These are phyloP conservation scores for Eimeria zaria DNA, from an alignment of 169 alveolate genomes.

Conservation along the genomic window DNA sequence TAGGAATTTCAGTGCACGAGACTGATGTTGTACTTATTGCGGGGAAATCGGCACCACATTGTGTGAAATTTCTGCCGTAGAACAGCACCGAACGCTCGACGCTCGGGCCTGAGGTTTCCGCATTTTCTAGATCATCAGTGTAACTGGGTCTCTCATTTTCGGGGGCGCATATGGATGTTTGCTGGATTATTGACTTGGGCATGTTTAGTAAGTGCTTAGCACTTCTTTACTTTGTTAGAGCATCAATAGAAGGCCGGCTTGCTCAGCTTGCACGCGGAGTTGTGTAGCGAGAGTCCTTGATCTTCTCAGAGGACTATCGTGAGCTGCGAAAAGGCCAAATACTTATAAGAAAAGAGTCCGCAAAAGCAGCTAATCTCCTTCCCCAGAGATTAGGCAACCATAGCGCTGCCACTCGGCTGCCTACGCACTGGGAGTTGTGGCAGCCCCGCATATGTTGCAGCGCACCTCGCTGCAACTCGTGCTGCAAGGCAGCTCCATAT, in stretches of 20 bases:
- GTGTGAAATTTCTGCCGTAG: neutral
- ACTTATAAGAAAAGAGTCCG: too few species aligned
- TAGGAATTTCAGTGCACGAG: neutral
- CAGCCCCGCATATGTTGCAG: too few species aligned
- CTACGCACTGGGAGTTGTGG: too few species aligned
- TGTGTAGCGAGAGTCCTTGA: too few species aligned
- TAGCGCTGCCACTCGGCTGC: too few species aligned
- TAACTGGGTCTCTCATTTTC: neutral
- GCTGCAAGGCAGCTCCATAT: too few species aligned
- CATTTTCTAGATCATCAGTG: neutral
- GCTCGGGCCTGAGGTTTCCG: neutral
- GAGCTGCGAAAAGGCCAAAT: too few species aligned
- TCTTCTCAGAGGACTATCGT: too few species aligned
- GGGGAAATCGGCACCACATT: neutral
- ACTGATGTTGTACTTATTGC: neutral
- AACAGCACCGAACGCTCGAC: neutral
- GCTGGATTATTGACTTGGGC: neutral
- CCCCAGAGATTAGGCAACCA: too few species aligned
- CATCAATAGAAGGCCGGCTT: neutral
- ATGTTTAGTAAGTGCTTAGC: neutral
- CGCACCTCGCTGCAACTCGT: too few species aligned
- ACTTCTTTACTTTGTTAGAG: neutral
- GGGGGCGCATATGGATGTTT: neutral
- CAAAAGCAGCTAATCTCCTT: too few species aligned
- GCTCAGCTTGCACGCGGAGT: neutral